Base-by-base conservation (phyloP, 2,329 filamentous ascomycete genomes). In the Penicillium brevicompactum region DNA sequence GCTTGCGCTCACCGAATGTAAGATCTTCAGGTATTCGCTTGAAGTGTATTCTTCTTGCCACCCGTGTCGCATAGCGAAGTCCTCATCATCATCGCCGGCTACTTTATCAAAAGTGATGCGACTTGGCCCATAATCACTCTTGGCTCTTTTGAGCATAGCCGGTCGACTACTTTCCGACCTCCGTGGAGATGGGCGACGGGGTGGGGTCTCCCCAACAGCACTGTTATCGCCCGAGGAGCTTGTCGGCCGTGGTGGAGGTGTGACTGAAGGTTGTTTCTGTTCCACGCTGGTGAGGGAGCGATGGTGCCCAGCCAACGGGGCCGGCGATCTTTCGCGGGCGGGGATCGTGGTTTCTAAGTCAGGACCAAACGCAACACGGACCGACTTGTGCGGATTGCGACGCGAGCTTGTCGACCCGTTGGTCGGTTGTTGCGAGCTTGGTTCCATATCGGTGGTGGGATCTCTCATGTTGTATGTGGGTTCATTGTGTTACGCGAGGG, bases 11-110 rank as follows among this genome's bases (percentile, higher is more conserved):
- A 92, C 89, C 70, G 88, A 92, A 49, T 89, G 91, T 60, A 96
- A 81, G 62, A 92, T 84, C 54, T 89, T 89, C 65, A 95, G 89
- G 67, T 95, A 92, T 69, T 96, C 91, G 64, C 92, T 90, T 5
- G 90, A 95, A 69, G 91, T 89, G 71, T 96, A 92, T 73, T 96
- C 91, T 64, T 92, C 89, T 70, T 96, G 91, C 79, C 94, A 97
- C 46, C 92, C 92, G 77, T 97, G 92, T 46, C 92, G 85, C 72
- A 87, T 84, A 59, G 81, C 72, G 70, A 81, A 82, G 59, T 79
- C 77, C 61, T 79, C 82, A 58, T 83, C 82, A 37, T 76, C 75
- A 37, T 77, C 78, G 40, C 67, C 65, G 13, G 62, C 51, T 8
- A 70, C 51, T 48, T 66, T 70, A 24, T 74, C 69, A 32, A 67